These are phyloP conservation scores for Fusarium sp. DNA, from an alignment of 2,329 filamentous ascomycete genomes.

Conservation along the genomic window DNA sequence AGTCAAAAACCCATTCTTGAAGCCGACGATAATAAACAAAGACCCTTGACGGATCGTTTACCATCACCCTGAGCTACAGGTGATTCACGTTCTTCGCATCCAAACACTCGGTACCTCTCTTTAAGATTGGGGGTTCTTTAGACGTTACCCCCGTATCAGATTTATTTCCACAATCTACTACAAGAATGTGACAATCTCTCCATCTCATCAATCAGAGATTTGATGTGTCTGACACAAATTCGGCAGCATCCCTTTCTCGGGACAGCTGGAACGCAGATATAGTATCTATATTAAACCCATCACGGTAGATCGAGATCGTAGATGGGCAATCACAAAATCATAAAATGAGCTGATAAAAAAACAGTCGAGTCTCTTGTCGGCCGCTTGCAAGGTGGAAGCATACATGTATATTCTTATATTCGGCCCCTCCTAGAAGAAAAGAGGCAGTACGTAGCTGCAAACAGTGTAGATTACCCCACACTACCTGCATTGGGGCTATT, in stretches of 20 bases:
- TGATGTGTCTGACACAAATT: slow-evolving; percentile 19
- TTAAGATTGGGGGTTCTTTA: not conserved
- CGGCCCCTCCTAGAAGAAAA: slow-evolving; percentile 27
- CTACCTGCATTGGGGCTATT: not conserved
- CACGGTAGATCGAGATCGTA: slow-evolving; percentile 15
- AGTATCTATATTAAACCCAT: slow-evolving; percentile 3
- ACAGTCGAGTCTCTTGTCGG: slow-evolving; percentile 20
- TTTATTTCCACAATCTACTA: slow-evolving; percentile 32
- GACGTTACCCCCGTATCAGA: slow-evolving; percentile 3
- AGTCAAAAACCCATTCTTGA: not conserved
- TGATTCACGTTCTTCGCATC: not conserved
- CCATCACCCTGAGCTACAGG: slow-evolving; percentile 23
- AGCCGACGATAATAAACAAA: slow-evolving; percentile 15
- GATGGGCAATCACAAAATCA: not conserved
- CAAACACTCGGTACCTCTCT: not conserved
- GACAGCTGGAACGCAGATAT: slow-evolving; percentile 21
- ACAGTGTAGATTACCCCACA: slow-evolving; percentile 28
- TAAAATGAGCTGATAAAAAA: slow-evolving; percentile 20
- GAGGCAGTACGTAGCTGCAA: not conserved
- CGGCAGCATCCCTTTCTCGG: not conserved
- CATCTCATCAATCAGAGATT: slow-evolving; percentile 28
- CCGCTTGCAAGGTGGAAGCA: slow-evolving; percentile 11
- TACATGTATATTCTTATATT: slow-evolving; percentile 13
- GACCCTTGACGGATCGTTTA: slow-evolving; percentile 4
- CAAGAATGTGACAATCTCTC: slow-evolving; percentile 31